Evolutionary conservation across 139 green algal species (phyloP), one percentile per base, ranked within the genome.

Genomic region (Micractinium sp.): DNA sequence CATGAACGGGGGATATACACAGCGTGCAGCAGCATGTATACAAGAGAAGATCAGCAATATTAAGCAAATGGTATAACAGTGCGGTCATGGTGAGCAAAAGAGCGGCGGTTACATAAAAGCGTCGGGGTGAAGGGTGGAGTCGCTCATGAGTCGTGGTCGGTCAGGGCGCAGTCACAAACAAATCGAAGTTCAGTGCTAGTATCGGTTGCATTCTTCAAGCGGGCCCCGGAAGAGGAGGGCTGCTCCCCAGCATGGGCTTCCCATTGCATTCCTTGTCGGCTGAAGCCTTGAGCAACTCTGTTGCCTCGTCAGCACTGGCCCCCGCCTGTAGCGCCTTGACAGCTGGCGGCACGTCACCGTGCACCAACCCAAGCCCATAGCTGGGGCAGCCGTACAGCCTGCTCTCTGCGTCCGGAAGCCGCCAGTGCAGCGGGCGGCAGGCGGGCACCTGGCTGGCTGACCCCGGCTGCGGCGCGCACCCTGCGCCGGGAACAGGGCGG

Each of bases 401-500:
- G 7, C 29, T 33, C 63, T 87, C 82, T 16, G 36, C 63, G 7
- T 78, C 35, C 5, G 82, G 82, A 61, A 76, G 33, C 61, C 38
- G 82, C 82, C 82, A 87, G 82, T 87, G 82, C 36, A 77, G 82
- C 82, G 82, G 82, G 35, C 35, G 82, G 82, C 82, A 87, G 20
- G 36, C 82, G 20, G 82, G 82, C 35, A 87, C 82, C 23, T 63
- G 35, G 82, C 82, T 87, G 82, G 23, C 63, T 0, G 82, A 38
- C 1, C 61, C 82, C 0, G 35, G 35, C 35, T 78, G 82, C 35
- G 63, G 61, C 27, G 13, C 1, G 61, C 82, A 87, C 4, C 82
- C 82, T 87, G 82, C 82, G 60, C 0, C 20, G 18, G 69, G 27
- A 14, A 20, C 29, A 77, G 69, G n/a, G n/a, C 29, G 27, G 29